A percentile compares a stretch with the other conserved stretches of the same genome.
Conservation (phyloP, 495 filamentous ascomycete species). For the Talaromyces liani region DNA sequence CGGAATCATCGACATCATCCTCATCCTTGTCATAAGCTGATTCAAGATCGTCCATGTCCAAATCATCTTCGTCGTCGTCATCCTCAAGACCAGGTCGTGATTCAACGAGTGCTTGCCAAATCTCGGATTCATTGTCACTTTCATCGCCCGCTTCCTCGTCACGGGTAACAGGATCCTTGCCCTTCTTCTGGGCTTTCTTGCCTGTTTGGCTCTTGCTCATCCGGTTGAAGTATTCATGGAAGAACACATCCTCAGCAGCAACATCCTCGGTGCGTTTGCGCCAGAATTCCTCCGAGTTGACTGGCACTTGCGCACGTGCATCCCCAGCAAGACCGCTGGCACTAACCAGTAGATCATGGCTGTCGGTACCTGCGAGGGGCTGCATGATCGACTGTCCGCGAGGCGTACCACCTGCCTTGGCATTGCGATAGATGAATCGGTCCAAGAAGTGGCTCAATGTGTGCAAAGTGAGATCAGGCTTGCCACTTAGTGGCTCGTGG, state of each 20-base stretch:
- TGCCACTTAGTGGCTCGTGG: conserved; percentile 61
- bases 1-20: conserved; percentile 40
- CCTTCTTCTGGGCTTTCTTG: conserved; percentile 43
- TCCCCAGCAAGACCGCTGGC: conserved; percentile 41
- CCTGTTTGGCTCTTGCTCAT: conserved; percentile 61
- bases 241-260: conserved; percentile 88
- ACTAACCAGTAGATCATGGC: conserved; percentile 57
- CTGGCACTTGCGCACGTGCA: conserved; percentile 34
- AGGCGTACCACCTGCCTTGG: conserved; percentile 55
- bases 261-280: conserved; percentile 80
- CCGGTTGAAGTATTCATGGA: conserved; percentile 89
- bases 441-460: conserved; percentile 93
- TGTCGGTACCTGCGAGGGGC: conserved; percentile 63
- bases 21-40: conserved; percentile 43
- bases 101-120: conserved; percentile 88
- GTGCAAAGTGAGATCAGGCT: conserved; percentile 81
- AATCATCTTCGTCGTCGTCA: conserved; percentile 52
- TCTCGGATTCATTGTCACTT: conserved; percentile 56
- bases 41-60: conserved; percentile 60
- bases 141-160: conserved; percentile 17
- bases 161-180: conserved; percentile 28
- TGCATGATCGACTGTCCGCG: conserved; percentile 93
- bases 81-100: conserved; percentile 72
- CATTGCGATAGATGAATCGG: conserved; percentile 90
- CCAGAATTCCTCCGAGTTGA: conserved; percentile 92